These are phyloP conservation scores for Penicillium salamii DNA, from an alignment of 495 filamentous ascomycete genomes.

Conservation along the genomic window DNA sequence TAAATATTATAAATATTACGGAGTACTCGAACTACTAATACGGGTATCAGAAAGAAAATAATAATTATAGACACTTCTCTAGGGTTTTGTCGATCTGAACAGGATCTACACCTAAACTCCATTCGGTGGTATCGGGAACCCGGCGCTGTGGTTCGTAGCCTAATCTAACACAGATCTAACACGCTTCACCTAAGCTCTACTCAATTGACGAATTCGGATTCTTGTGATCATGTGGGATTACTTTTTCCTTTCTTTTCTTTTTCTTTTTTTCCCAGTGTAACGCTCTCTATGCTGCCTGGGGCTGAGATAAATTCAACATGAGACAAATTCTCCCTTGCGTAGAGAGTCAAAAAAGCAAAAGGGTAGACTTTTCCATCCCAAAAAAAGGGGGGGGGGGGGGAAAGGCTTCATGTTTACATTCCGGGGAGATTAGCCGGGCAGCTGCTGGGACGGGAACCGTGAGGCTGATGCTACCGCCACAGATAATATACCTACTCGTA, in stretches of 20 bases:
- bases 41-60: neutral
- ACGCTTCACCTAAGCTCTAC: too few relatives aligned
- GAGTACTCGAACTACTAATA: neutral
- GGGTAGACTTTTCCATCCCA: neutral
- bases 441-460: constrained; percentile 1
- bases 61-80: too few relatives aligned
- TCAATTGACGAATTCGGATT: too few relatives aligned
- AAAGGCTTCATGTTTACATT: constrained; percentile 4
- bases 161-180: too few relatives aligned
- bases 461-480: constrained; percentile 2
- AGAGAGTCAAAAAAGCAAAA: constrained; percentile 1
- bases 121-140: constrained; percentile 26
- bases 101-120: constrained; percentile 26
- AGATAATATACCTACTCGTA: neutral
- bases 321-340: constrained; percentile 11
- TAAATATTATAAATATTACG: neutral
- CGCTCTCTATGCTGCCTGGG: constrained; percentile 14
- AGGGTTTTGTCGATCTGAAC: too few relatives aligned
- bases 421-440: constrained; percentile 13
- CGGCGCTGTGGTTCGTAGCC: constrained; percentile 23
- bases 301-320: constrained; percentile 17
- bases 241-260: constrained; percentile 6
- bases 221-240: constrained; percentile 8
- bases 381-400: constrained; percentile 4
- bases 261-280: constrained; percentile 19